Percentiles rank a stretch among this genome's conserved stretches.
Evolutionary conservation across 2,329 filamentous ascomycete genomes (phyloP).

Genomic region (Clonostachys rhizophaga): DNA sequence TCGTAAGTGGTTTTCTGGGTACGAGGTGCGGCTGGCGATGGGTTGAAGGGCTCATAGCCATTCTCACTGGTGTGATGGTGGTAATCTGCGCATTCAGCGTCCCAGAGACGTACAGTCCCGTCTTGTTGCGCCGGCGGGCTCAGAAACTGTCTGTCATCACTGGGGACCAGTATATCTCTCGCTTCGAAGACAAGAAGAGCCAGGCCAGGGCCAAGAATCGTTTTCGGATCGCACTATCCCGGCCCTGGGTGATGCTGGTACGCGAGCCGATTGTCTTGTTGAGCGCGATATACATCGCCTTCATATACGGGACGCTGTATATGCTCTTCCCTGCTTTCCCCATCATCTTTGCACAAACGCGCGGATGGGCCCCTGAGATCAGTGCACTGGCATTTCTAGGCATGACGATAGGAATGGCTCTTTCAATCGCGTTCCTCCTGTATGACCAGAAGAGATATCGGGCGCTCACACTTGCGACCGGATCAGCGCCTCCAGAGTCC

Average conservation of each 20-base stretch:
- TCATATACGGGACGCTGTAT: constrained; percentile 41
- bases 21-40: constrained; percentile 53
- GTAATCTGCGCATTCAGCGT: constrained; percentile 35
- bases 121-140: constrained; percentile 41
- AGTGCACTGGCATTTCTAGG: constrained; percentile 54
- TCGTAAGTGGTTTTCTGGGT: constrained; percentile 54
- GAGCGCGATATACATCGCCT: constrained; percentile 53
- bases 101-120: constrained; percentile 49
- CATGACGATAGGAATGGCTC: constrained; percentile 52
- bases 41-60: constrained; percentile 51
- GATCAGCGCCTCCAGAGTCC: constrained; percentile 37
- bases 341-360: constrained; percentile 48
- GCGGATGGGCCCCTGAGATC: constrained; percentile 46
- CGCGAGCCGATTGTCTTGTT: constrained; percentile 57
- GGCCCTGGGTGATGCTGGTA: constrained; percentile 58
- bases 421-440: constrained; percentile 42
- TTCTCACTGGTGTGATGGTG: constrained; percentile 49
- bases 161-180: constrained; percentile 45
- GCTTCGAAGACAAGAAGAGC: constrained; percentile 33
- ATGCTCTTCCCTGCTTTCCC: constrained; percentile 42
- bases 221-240: constrained; percentile 49
- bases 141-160: constrained; percentile 36
- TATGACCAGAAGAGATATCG: constrained; percentile 21
- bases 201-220: constrained; percentile 34
- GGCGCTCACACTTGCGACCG: not conserved